Evolutionary conservation across 805 yeast genomes (phyloP), one percentile per base, ranked within the genome.

Genomic region (Starmerella bacillaris): DNA sequence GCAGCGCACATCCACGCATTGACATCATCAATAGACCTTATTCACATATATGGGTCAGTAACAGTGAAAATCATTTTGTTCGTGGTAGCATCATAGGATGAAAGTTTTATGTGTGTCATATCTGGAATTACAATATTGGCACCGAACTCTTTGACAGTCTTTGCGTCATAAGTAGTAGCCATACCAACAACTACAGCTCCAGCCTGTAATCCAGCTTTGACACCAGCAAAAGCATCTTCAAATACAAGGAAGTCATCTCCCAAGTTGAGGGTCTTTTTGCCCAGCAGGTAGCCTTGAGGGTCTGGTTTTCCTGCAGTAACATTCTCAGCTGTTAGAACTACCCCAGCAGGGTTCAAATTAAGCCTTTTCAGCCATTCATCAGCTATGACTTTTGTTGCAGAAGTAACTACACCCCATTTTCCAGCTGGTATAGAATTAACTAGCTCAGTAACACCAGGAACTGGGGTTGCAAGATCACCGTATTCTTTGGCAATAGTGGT

Each of bases 221-320:
- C 70, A 54, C 92, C 92, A 33, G 86, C 83, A 38, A 82, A 83
- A 31, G 89, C 89, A 54, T 78, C 92, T 58, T 78, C 92, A 49
- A 78, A 78, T 29, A 77, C 72, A 18, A 59, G 60, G 45, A 56
- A 61, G 32, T 60, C 57, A 28, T 50, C 43, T 14, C 57, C 48
- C 33, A 58, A 58, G 29, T 18, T 18, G 57, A 48, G 34, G 52
- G 58, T 46, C 53, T 50, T 49, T 20, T 48, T 46, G 21, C 55
- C 57, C 18, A 45, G 41, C 35, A 42, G 63, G 61, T 78, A 78
- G 37, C 86, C 86, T 59, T 73, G 74, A 30, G 92, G 92, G 57
- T 76, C 67, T 27, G 92, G 92, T 61, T 78, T 78, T 51, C 92
- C 92, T 48, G 65, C 62, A 38, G 64, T 59, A 43, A 78, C 84